A percentile compares a stretch with the other conserved stretches of the same genome.
Conservation (phyloP, 1,139 yeast species). For the Scheffersomyces titani region DNA sequence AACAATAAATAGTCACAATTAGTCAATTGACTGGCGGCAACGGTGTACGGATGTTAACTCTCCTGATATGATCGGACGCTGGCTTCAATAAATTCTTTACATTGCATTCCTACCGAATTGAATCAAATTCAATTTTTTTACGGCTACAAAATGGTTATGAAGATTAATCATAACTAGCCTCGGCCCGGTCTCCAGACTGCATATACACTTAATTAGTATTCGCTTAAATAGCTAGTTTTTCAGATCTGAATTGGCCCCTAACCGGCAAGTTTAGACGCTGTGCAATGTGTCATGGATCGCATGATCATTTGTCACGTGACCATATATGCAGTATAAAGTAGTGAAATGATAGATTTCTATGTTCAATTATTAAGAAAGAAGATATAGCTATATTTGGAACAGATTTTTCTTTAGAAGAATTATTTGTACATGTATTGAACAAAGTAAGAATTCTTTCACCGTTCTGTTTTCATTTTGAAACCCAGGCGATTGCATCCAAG, state of each 20-base stretch:
- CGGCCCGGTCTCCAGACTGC: background rate
- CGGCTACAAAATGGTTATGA: background rate
- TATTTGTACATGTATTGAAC: no score
- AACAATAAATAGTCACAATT: background rate
- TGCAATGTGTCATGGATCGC: background rate
- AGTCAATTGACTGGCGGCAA: background rate
- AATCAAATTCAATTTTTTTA: no score
- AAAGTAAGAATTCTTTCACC: no score
- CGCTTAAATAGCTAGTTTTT: background rate
- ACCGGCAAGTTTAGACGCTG: background rate
- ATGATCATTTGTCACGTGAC: background rate
- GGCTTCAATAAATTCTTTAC: background rate
- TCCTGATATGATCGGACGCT: background rate
- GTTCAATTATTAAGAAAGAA: no score
- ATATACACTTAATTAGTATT: background rate
- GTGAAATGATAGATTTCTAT: no score
- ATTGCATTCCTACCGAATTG: background rate
- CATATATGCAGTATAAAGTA: no score
- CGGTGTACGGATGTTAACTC: background rate
- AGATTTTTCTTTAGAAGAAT: no score
- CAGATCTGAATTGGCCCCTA: background rate
- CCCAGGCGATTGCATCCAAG: no score
- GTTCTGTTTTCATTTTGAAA: no score
- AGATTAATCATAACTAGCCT: background rate
- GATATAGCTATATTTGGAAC: no score